Evolutionary conservation across 2,329 filamentous ascomycete genomes (phyloP), one percentile per base, ranked within the genome.

Genomic region (Botryosphaeria agaves): DNA sequence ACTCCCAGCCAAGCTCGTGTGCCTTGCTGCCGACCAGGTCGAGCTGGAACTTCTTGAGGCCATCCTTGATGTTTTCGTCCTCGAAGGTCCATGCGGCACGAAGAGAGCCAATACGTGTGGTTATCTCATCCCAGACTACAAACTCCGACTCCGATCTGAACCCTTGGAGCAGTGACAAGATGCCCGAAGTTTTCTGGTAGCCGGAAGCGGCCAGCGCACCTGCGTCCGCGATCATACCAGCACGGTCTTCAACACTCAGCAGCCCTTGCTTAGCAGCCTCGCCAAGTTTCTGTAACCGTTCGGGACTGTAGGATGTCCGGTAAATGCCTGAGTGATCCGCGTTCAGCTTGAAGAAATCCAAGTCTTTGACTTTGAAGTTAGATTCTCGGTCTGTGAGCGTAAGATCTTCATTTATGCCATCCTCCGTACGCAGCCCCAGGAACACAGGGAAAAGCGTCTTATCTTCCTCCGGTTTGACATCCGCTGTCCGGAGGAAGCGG

Each of bases 311-410:
- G 1, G 76, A 81, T 1, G 85, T 94, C 36, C 87, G 75, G 62
- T 91, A 95, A 38, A 94, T 76, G 40, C 81, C 81, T 14, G 83
- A 85, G 54, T 94, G 87, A 49, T 94, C 84, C 11, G 87, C 84
- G 48, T 95, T 95, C 36, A 95, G 62, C 66, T 95, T 95, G 72
- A 79, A 95, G 59, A 95, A 94, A 45, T 92, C 82, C 31, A 76
- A 59, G 45, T 78, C 71, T 14, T 78, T 69, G 16, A 94, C 52
- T 56, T 82, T 75, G 59, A 91, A 82, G 37, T 75, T 70, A 28
- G 64, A 66, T 54, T 93, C 82, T 23, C 87, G 76, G 39, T 72
- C 63, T 38, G 61, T 61, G 24, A 92, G 62, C 11, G 82, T 79
- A 23, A 85, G 59, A 23, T 74, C 67, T 47, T 85, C 77, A 41